Conservation (phyloP, 2,329 filamentous ascomycete species). For the Ophiosphaerella korrae region DNA sequence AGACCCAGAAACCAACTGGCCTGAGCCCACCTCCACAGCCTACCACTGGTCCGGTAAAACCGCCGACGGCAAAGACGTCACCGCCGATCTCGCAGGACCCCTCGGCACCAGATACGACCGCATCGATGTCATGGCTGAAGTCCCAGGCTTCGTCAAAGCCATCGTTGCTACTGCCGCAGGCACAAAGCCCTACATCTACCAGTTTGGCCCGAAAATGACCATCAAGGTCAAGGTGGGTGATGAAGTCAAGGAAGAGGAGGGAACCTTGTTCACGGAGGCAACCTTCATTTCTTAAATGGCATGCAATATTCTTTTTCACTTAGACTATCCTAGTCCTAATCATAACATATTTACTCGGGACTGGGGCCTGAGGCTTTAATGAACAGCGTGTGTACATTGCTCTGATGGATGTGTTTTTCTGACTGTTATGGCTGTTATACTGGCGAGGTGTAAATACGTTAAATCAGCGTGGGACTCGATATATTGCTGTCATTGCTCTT, state of each 20-base stretch:
- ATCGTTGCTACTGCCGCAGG: slow-evolving; percentile 87
- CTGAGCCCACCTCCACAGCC: slow-evolving; percentile 76
- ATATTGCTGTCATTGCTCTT: no score
- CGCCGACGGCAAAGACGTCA: slow-evolving; percentile 74
- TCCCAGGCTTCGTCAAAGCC: slow-evolving; percentile 93
- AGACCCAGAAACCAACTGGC: slow-evolving; percentile 85
- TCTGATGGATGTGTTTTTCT: not conserved
- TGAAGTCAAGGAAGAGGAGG: slow-evolving; percentile 77
- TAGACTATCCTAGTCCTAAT: slow-evolving; percentile 41
- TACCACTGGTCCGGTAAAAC: slow-evolving; percentile 79
- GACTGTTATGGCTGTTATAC: no score
- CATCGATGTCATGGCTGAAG: slow-evolving; percentile 95
- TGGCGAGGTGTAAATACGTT: no score
- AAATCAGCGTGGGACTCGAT: no score
- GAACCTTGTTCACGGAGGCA: slow-evolving; percentile 81
- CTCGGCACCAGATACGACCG: slow-evolving; percentile 76
- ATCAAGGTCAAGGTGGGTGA: slow-evolving; percentile 87
- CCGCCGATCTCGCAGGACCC: slow-evolving; percentile 70
- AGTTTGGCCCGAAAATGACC: slow-evolving; percentile 76
- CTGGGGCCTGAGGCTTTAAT: slow-evolving; percentile 44
- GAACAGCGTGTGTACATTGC: slow-evolving; percentile 16
- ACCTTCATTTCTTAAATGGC: slow-evolving; percentile 81
- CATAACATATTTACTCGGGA: slow-evolving; percentile 25
- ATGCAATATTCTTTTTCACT: slow-evolving; percentile 21
- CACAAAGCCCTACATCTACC: slow-evolving; percentile 97